Percentiles rank a stretch among this genome's conserved stretches.
These are phyloP conservation scores for Leccinum olivaceopallidum DNA, from an alignment of 768 basidiomycete species.

Conservation along the genomic window DNA sequence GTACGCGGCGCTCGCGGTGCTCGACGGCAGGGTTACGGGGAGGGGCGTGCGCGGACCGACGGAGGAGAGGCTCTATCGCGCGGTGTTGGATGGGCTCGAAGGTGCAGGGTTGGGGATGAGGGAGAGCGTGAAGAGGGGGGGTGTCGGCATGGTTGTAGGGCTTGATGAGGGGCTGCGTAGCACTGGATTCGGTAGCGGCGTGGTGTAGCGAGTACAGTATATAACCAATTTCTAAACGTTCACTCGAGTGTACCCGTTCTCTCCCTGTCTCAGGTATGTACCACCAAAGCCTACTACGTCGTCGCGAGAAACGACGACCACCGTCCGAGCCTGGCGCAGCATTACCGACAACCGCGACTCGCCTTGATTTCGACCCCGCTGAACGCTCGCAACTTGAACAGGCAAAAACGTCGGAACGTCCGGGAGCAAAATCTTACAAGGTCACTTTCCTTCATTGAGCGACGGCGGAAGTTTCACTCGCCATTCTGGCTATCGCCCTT, in stretches of 20 bases:
- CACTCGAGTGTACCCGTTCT: too few species aligned
- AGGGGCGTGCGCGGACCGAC: constrained; percentile 74
- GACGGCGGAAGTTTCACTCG: constrained; percentile 61
- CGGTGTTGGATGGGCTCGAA: constrained; percentile 63
- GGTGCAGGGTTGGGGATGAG: constrained; percentile 43
- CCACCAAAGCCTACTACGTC: constrained; percentile 16
- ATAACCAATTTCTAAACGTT: too few species aligned
- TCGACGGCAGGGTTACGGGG: constrained; percentile 54
- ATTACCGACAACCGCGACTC: not conserved
- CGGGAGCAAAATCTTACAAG: constrained; percentile 77
- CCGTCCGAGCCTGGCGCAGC: constrained; percentile 2
- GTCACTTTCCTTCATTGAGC: constrained; percentile 80
- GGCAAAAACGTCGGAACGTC: constrained; percentile 48
- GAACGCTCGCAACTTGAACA: constrained; percentile 31
- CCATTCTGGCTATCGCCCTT: constrained; percentile 53
- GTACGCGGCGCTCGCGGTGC: constrained; percentile 69
- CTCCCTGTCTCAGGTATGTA: not conserved
- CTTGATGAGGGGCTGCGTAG: constrained; percentile 23
- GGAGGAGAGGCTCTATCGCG: constrained; percentile 56
- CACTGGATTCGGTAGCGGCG: constrained; percentile 1
- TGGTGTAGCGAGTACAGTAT: too few species aligned
- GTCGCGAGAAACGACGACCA: constrained; percentile 3
- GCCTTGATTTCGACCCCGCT: constrained; percentile 67
- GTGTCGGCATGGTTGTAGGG: constrained; percentile 49
- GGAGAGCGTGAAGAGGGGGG: constrained; percentile 36